phyloP scores from a whole-genome alignment of 805 yeast species.

The Candida peoriensis region DNA sequence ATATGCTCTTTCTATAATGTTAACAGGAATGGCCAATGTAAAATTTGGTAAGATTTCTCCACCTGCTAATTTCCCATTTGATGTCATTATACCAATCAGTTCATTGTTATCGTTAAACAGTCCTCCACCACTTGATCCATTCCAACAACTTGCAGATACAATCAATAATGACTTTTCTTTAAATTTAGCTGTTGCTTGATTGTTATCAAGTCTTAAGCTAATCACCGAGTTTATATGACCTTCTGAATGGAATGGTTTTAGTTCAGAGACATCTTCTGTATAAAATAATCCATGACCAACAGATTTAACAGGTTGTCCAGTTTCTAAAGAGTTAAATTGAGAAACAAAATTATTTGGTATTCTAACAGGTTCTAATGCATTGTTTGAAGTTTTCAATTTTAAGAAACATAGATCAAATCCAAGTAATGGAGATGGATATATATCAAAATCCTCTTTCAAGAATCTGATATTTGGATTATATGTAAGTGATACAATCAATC shows the following conservation, averaged over 20 bases:
- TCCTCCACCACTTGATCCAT: conserved; percentile 27
- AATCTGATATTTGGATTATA: conserved; percentile 4
- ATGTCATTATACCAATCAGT: conserved; percentile 25
- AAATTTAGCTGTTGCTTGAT: neutral
- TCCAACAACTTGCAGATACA: conserved; percentile 26
- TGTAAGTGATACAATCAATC: conserved; percentile 12
- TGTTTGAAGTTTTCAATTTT: conserved; percentile 7
- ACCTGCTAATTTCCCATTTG: conserved; percentile 23
- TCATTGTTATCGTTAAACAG: conserved; percentile 20
- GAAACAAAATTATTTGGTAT: conserved; percentile 3
- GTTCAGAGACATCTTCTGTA: conserved; percentile 2
- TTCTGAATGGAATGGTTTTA: conserved; percentile 19
- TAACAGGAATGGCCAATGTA: conserved; percentile 23
- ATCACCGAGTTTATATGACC: conserved; percentile 19
- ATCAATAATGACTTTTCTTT: conserved; percentile 16
- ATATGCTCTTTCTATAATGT: conserved; percentile 19
- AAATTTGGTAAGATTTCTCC: conserved; percentile 26
- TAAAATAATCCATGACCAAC: conserved; percentile 24
- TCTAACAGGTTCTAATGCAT: conserved; percentile 11
- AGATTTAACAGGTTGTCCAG: conserved; percentile 17
- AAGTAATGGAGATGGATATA: conserved; percentile 13
- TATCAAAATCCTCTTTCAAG: conserved; percentile 8
- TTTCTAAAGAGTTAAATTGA: conserved; percentile 5
- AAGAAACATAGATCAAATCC: conserved; percentile 26
- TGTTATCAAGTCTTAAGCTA: conserved; percentile 9